phyloP scores from a whole-genome alignment of 2,329 filamentous ascomycete genomes.

The Reticulascus tulasneorum region DNA sequence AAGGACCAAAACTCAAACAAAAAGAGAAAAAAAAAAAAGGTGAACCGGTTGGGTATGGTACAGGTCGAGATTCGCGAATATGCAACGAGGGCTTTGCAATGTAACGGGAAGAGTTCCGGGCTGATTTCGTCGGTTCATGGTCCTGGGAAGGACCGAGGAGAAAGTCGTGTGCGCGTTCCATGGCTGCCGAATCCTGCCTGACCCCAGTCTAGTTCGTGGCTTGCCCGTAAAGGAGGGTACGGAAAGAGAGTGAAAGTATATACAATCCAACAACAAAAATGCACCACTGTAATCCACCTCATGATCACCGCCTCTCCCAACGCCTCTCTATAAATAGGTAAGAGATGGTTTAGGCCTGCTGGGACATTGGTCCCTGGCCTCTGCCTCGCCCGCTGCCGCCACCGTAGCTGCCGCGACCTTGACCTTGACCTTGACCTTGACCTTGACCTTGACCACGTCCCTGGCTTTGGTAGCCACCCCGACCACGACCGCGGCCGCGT shows the following conservation, averaged over 20 bases:
- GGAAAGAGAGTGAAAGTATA: slow-evolving; percentile 12
- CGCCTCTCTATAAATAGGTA: slow-evolving; percentile 9
- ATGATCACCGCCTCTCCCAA: slow-evolving; percentile 3
- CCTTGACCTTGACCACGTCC: slow-evolving; percentile 7
- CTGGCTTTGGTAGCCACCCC: slow-evolving; percentile 17
- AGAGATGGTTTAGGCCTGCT: slow-evolving; percentile 21
- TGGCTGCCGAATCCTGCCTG: slow-evolving; percentile 6
- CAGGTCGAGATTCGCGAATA: slow-evolving; percentile 14
- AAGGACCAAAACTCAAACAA: slow-evolving; percentile 14
- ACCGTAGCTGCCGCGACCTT: slow-evolving; percentile 2
- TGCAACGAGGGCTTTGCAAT: slow-evolving; percentile 12
- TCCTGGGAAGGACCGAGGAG: too few species aligned
- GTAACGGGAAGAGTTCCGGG: slow-evolving; percentile 7
- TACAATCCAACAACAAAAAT: slow-evolving; percentile 16
- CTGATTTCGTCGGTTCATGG: slow-evolving; percentile 12
- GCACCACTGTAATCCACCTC: not conserved
- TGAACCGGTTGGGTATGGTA: slow-evolving; percentile 13
- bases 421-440: slow-evolving; percentile 9
- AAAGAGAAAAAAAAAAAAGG: slow-evolving; percentile 12
- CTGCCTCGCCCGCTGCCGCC: too few species aligned
- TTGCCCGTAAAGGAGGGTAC: slow-evolving; percentile 5
- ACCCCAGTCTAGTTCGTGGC: slow-evolving; percentile 14
- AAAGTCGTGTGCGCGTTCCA: slow-evolving; percentile 6
- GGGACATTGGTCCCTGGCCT: slow-evolving; percentile 23
- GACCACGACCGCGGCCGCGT: slow-evolving; percentile 23